phyloP scores from a whole-genome alignment of 805 yeast genomes.

The Myxozyma nipponensis region DNA sequence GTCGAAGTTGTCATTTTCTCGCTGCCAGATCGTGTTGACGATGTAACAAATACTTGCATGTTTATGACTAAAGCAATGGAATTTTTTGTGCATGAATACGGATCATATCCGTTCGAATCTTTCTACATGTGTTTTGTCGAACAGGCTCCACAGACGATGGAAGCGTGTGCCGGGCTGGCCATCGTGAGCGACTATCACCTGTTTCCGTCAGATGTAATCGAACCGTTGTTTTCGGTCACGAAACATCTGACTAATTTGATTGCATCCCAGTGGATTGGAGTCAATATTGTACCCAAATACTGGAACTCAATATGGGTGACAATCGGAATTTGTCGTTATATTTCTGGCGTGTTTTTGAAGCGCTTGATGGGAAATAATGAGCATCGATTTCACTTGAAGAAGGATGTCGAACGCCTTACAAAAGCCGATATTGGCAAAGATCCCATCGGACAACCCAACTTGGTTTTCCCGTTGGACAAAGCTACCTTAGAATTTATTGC shows the following conservation, averaged over 20 bases:
- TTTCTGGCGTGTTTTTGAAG: conserved; percentile 69
- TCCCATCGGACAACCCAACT: conserved; percentile 72
- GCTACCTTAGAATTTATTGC: conserved; percentile 64
- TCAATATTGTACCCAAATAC: conserved; percentile 76
- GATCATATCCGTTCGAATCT: conserved; percentile 86
- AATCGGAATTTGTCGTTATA: conserved; percentile 75
- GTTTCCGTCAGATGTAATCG: conserved; percentile 71
- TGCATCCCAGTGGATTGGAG: conserved; percentile 90
- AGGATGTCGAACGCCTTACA: conserved; percentile 61
- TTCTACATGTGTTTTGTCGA: conserved; percentile 73
- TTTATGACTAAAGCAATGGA: conserved; percentile 77
- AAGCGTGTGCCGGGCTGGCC: conserved; percentile 72
- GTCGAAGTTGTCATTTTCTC: conserved; percentile 52
- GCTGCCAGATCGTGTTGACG: conserved; percentile 53
- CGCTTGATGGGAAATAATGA: conserved; percentile 80
- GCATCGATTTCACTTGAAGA: conserved; percentile 65
- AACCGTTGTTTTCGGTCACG: conserved; percentile 69
- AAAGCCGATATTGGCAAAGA: conserved; percentile 71
- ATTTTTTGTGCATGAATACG: conserved; percentile 79
- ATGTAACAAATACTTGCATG: conserved; percentile 67
- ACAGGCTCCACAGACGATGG: conserved; percentile 47
- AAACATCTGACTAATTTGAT: conserved; percentile 64
- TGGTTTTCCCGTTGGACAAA: conserved; percentile 59
- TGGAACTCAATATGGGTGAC: conserved; percentile 87
- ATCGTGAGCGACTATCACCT: conserved; percentile 57